These are phyloP conservation scores for Thalia dealbata DNA, from an alignment of 176 grass and related monocot species.

Conservation along the genomic window DNA sequence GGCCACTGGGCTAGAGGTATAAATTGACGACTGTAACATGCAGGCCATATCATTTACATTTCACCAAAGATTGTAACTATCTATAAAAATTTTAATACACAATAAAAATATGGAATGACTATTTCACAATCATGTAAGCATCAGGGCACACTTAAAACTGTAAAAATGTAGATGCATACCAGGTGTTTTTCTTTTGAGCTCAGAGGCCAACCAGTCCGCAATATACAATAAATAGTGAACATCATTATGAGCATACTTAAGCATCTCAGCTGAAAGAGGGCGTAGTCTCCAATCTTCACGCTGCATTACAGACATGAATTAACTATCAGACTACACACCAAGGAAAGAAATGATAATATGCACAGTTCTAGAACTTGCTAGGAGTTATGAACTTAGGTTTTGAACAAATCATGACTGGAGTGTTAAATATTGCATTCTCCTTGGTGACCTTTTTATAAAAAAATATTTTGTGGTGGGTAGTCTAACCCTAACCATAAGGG, in stretches of 20 bases:
- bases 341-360: neutral
- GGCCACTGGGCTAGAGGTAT: too few species aligned
- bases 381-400: too few species aligned
- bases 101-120: neutral
- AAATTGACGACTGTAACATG: too few species aligned
- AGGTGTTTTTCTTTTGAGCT: constrained; percentile 45
- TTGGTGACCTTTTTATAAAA: too few species aligned
- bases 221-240: constrained; percentile 86
- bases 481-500: too few species aligned
- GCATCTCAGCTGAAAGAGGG: constrained; percentile 63
- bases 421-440: too few species aligned
- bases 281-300: constrained; percentile 97
- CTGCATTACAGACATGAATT: constrained; percentile 36
- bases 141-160: neutral
- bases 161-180: constrained; percentile 42
- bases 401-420: too few species aligned
- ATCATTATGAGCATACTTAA: constrained; percentile 73
- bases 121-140: neutral
- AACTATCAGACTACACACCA: neutral
- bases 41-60: too few species aligned
- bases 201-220: constrained; percentile 65
- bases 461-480: too few species aligned
- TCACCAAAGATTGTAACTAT: too few species aligned
- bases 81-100: too few species aligned
- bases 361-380: neutral